Evolutionary conservation across 2,329 filamentous ascomycete species (phyloP), one percentile per base, ranked within the genome.

Genomic region (Sphaceloma murrayae): DNA sequence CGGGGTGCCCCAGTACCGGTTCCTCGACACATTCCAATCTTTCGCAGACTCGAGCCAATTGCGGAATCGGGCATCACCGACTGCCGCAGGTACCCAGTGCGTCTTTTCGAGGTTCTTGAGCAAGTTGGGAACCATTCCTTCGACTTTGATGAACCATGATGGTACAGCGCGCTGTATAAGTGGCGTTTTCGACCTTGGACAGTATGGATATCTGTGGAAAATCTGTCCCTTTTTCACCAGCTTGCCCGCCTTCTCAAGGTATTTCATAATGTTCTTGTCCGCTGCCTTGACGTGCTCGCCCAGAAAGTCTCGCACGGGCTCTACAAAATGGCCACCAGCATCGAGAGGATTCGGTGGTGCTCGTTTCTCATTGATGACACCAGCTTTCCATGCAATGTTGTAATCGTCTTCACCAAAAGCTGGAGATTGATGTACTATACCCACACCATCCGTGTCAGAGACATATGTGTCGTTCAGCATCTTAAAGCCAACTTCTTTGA

Each of bases 391-490:
- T 6, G 83, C 85, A 48, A 91, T 78, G 52, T 80, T 81, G 69
- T 94, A 95, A 80, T 96, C 89, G 52, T 95, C 89, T 65, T 95
- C 85, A 74, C 89, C 89, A 58, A 89, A 95, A 1, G 87, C 86
- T 2, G 89, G 89, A 3, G 89, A 76, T 63, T 95, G 87, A 63
- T 96, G 89, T 33, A 96, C 89, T 50, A 96, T 82, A 58, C 89
- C 89, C 24, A 86, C 85, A 78, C 89, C 89, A 56, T 85, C 87
- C 48, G 91, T 87, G 21, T 82, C 78, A 18, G 85, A 91, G 47
- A 95, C 88, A 57, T 95, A 95, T 5, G 73, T 78, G 27, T 83
- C 89, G 53, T 84, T 87, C 51, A 94, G 60, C 3, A 95, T 82
- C 54, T 73, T 77, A 72, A 94, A 95, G 3, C 78, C 86, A 48